Evolutionary conservation across 768 basidiomycete genomes (phyloP).

Genomic region (Scleroderma citrinum): DNA sequence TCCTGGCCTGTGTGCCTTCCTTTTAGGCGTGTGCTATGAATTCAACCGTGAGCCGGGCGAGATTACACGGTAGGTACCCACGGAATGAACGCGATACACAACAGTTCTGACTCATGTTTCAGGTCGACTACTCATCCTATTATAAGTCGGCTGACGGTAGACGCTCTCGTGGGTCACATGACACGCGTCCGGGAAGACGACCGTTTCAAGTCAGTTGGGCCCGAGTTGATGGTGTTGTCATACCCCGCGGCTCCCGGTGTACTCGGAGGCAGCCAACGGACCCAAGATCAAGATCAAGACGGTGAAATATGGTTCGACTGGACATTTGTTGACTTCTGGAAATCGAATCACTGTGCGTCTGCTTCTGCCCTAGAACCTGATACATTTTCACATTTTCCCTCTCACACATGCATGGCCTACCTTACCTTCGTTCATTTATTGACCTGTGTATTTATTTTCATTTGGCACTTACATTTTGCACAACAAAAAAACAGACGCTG

Average conservation of each 20-base stretch:
- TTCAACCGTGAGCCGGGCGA: slow-evolving; percentile 94
- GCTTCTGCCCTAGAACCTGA: neutral
- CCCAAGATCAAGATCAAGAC: slow-evolving; percentile 41
- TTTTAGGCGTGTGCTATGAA: slow-evolving; percentile 93
- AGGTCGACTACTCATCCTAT: slow-evolving; percentile 88
- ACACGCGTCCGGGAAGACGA: slow-evolving; percentile 86
- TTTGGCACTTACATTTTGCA: neutral
- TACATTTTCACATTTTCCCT: neutral
- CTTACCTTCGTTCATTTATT: neutral
- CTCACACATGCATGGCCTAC: neutral
- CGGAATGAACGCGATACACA: neutral
- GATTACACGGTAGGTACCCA: slow-evolving; percentile 65
- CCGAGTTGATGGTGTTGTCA: slow-evolving; percentile 70
- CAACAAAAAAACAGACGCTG: slow-evolving; percentile 46
- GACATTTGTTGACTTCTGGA: slow-evolving; percentile 98
- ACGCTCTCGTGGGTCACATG: slow-evolving; percentile 84
- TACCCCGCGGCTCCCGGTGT: slow-evolving; percentile 31
- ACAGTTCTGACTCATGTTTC: neutral
- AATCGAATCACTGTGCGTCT: slow-evolving; percentile 88
- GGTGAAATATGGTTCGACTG: slow-evolving; percentile 97
- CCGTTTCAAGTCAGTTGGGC: slow-evolving; percentile 84
- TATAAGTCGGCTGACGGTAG: slow-evolving; percentile 83
- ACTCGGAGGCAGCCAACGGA: slow-evolving; percentile 1
- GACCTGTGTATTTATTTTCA: neutral
- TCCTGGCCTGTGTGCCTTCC: slow-evolving; percentile 85